Evolutionary conservation across 2,329 filamentous ascomycete genomes (phyloP).

Genomic region (Mycogone perniciosa): DNA sequence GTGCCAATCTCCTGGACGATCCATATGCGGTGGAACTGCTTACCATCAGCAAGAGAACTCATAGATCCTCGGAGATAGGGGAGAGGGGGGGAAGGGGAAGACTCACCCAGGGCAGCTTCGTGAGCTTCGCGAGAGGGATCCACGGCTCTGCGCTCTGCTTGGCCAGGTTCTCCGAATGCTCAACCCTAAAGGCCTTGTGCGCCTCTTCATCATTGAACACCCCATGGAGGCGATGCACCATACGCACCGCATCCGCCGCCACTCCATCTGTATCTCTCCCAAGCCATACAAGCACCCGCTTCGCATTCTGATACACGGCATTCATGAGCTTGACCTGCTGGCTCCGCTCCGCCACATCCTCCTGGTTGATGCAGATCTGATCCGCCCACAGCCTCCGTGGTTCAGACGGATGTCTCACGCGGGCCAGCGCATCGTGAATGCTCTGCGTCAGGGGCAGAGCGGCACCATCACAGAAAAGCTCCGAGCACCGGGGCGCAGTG

Average conservation of each 20-base stretch:
- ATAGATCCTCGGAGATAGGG: neutral
- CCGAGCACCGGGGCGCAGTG: slow-evolving; percentile 16
- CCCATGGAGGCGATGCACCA: slow-evolving; percentile 22
- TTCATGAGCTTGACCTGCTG: slow-evolving; percentile 35
- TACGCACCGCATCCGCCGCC: slow-evolving; percentile 22
- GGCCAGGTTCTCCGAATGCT: slow-evolving; percentile 25
- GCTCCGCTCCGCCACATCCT: slow-evolving; percentile 28
- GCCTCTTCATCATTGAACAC: slow-evolving; percentile 26
- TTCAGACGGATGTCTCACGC: slow-evolving; percentile 20
- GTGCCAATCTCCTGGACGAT: slow-evolving; percentile 34
- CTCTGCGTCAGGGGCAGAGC: slow-evolving; percentile 24
- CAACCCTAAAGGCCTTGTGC: slow-evolving; percentile 23
- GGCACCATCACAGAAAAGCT: slow-evolving; percentile 20
- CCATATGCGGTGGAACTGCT: slow-evolving; percentile 31
- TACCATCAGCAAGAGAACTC: neutral
- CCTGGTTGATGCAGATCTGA: slow-evolving; percentile 36
- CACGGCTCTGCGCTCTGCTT: slow-evolving; percentile 23
- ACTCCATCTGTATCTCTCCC: slow-evolving; percentile 24
- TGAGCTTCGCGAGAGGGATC: slow-evolving; percentile 27
- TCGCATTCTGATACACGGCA: slow-evolving; percentile 28
- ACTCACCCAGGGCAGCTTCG: slow-evolving; percentile 29
- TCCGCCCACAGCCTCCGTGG: slow-evolving; percentile 32
- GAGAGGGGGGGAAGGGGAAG: neutral
- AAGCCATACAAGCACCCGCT: slow-evolving; percentile 31
- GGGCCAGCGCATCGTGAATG: slow-evolving; percentile 25